Conservation (phyloP, 116 monocot species). For the Zostera marina region DNA sequence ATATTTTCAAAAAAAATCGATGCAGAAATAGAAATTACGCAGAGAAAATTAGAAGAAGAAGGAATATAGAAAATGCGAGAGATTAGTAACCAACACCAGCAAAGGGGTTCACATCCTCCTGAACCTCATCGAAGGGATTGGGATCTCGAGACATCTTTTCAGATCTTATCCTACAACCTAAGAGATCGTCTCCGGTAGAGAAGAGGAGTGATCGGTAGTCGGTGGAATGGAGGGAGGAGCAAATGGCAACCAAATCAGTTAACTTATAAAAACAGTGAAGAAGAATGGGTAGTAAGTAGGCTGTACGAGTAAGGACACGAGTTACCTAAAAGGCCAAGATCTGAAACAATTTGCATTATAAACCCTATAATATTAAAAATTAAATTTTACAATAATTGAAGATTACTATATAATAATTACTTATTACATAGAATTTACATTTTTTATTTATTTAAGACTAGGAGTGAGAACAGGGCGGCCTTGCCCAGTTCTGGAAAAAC, state of each 20-base stretch:
- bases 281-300: too few species aligned
- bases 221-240: neutral
- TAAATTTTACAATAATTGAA: too few species aligned
- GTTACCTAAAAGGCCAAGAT: too few species aligned
- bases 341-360: too few species aligned
- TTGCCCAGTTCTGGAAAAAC: too few species aligned
- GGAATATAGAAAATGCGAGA: neutral
- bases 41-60: neutral
- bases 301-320: too few species aligned
- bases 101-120: slow-evolving; percentile 16
- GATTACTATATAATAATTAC: too few species aligned
- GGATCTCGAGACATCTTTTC: slow-evolving; percentile 11
- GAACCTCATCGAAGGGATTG: slow-evolving; percentile 16
- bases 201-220: neutral
- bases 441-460: too few species aligned
- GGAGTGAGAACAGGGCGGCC: too few species aligned
- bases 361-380: too few species aligned
- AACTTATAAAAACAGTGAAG: too few species aligned
- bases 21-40: neutral
- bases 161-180: neutral
- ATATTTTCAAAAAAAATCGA: neutral
- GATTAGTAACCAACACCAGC: slow-evolving; percentile 10
- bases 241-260: neutral
- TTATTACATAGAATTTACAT: too few species aligned
- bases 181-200: neutral